These are phyloP conservation scores for Nakaseomyces kungkrabaensis DNA, from an alignment of 1,139 yeast species.

Conservation along the genomic window DNA sequence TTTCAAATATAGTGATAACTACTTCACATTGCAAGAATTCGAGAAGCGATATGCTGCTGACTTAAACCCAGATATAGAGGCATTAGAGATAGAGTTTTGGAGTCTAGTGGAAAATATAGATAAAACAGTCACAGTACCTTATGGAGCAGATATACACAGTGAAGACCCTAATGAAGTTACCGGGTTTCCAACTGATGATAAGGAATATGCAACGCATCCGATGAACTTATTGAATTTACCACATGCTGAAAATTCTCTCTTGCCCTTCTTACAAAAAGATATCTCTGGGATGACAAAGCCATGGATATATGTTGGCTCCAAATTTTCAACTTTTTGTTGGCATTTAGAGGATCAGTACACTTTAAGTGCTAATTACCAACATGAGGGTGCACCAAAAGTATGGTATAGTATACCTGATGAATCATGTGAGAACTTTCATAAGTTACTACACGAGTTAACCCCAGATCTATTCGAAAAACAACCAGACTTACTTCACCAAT, in stretches of 20 bases:
- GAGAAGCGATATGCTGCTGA: slow-evolving; percentile 32
- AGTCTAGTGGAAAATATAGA: slow-evolving; percentile 35
- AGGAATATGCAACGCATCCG: slow-evolving; percentile 44
- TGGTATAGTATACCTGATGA: slow-evolving; percentile 70
- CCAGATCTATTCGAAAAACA: slow-evolving; percentile 82
- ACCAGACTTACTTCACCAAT: slow-evolving; percentile 80
- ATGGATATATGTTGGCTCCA: slow-evolving; percentile 69
- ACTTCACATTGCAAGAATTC: slow-evolving; percentile 54
- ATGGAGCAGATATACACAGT: slow-evolving; percentile 74
- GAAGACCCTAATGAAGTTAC: slow-evolving; percentile 50
- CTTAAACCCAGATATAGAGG: slow-evolving; percentile 24
- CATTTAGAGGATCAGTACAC: slow-evolving; percentile 80
- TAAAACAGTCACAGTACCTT: slow-evolving; percentile 46
- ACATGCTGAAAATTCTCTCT: slow-evolving; percentile 51
- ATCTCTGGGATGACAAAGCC: slow-evolving; percentile 80
- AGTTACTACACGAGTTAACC: slow-evolving; percentile 44
- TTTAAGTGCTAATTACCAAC: slow-evolving; percentile 68
- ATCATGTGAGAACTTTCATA: slow-evolving; percentile 45
- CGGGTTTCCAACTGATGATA: slow-evolving; percentile 45
- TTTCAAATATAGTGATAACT: slow-evolving; percentile 61
- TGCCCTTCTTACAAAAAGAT: slow-evolving; percentile 48
- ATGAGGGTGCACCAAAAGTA: slow-evolving; percentile 61
- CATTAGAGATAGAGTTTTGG: slow-evolving; percentile 56
- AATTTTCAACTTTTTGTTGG: slow-evolving; percentile 75
- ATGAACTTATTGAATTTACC: slow-evolving; percentile 63